Base-by-base conservation (phyloP, 2,329 filamentous ascomycete species). In the Botrytis squamosa region DNA sequence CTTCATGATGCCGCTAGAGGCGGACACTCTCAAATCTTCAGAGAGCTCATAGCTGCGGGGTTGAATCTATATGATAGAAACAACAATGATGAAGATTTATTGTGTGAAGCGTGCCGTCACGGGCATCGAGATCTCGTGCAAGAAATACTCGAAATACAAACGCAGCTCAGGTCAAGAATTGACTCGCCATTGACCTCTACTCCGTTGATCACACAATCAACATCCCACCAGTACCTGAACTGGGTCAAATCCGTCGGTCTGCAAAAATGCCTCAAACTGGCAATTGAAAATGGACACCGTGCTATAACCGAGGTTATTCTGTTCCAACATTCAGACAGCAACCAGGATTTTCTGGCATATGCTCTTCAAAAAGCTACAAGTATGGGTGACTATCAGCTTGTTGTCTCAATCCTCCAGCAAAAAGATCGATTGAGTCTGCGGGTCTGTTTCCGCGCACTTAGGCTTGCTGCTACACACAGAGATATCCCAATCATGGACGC, bases 41-140 rank as follows among this genome's bases (percentile, higher is more conserved):
- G 62, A 36, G 68, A 68, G 33, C 73, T 76, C 46, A 8, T 69
- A n/a, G 65, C 44, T 67, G 60, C 70, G 40, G 59, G 63, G 20
- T 7, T 64, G 33, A 49, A 25, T 36, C 52, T 70, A 25, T 18
- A 29, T 49, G 62, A 70, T 22, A 33, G 55, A 69, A 52, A 72
- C 22, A 73, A 73, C 22, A 55, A 71, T n/a, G 62, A 55, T n/a
- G 62, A 68, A 46, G 74, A 55, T 18, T 4, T 49, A 40, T 36
- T 74, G 44, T 75, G 74, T 59, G 67, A 74, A 22, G 52, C 64
- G 57, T 74, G 72, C 22, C 49, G 57, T 0, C 14, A 64, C 1
- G 40, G n/a, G 12, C 42, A 71, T 69, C 49, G 20, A 46, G 69
- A 74, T n/a, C 18, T 72, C 22, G 65, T 75, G 62, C 73, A 75